Conservation (phyloP, 2,329 filamentous ascomycete species). For the Colletotrichum sp. region DNA sequence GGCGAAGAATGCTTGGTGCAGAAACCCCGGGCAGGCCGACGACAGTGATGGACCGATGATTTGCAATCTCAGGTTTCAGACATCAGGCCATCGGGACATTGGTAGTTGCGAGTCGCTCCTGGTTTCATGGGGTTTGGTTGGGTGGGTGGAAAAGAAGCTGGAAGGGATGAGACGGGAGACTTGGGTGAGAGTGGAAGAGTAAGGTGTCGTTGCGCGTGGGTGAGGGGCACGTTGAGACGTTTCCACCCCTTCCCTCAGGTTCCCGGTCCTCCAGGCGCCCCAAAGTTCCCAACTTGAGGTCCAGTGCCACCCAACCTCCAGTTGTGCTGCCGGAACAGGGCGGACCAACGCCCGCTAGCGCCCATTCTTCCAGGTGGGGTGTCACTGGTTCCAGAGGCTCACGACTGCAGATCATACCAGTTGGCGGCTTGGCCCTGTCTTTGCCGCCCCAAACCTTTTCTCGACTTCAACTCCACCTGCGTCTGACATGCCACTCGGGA, state of each 20-base stretch:
- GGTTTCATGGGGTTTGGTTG: conserved; percentile 9
- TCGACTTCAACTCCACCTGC: conserved; percentile 18
- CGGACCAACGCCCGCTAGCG: conserved; percentile 7
- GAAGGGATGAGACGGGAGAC: background rate
- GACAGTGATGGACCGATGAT: conserved; percentile 5
- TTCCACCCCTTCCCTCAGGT: conserved; percentile 2
- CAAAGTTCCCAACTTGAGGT: background rate
- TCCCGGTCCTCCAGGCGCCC: background rate
- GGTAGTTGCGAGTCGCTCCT: conserved; percentile 15
- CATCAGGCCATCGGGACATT: conserved; percentile 22
- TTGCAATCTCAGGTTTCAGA: conserved; percentile 22
- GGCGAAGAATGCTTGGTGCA: background rate
- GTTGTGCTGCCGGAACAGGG: conserved; percentile 5
- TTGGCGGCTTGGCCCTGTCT: conserved; percentile 10
- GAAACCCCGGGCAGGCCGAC: background rate
- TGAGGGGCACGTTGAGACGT: conserved; percentile 12
- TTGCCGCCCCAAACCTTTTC: conserved; percentile 19
- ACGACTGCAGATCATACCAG: conserved; percentile 13
- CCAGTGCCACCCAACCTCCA: background rate
- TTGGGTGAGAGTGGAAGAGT: background rate
- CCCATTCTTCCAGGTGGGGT: conserved; percentile 3
- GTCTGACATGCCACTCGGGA: background rate
- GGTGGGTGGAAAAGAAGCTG: background rate
- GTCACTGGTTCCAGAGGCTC: background rate
- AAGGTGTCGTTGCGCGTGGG: background rate